Percentiles rank a stretch among this genome's conserved stretches.
phyloP scores from a whole-genome alignment of 805 yeast species.

The Teunomyces barrocoloradensis region DNA sequence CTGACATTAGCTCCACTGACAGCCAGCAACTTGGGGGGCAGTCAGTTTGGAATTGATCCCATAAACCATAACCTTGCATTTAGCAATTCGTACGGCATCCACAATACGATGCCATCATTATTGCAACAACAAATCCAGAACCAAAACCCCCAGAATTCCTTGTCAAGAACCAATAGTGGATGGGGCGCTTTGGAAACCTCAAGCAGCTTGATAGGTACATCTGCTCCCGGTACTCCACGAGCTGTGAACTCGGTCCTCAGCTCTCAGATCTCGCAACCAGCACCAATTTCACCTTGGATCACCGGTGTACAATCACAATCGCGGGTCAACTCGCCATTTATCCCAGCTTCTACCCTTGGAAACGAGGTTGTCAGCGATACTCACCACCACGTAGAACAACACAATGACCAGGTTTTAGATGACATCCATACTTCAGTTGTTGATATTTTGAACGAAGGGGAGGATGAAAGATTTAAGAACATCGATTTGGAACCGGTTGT shows the following conservation, averaged over 20 bases:
- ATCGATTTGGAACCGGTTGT: not conserved
- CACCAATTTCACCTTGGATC: slow-evolving; percentile 44
- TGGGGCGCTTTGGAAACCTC: slow-evolving; percentile 36
- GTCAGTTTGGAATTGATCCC: slow-evolving; percentile 28
- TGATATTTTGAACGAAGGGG: slow-evolving; percentile 35
- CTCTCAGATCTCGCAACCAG: slow-evolving; percentile 28
- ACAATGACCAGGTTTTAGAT: slow-evolving; percentile 30
- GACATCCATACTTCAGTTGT: slow-evolving; percentile 41
- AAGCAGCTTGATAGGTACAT: slow-evolving; percentile 16
- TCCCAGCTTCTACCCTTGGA: slow-evolving; percentile 15
- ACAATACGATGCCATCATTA: slow-evolving; percentile 28
- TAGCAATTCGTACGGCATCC: slow-evolving; percentile 13
- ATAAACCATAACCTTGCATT: slow-evolving; percentile 16
- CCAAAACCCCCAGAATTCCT: slow-evolving; percentile 22
- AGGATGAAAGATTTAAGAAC: slow-evolving; percentile 4
- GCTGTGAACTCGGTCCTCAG: slow-evolving; percentile 20
- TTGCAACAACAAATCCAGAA: slow-evolving; percentile 10
- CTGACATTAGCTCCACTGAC: slow-evolving; percentile 11
- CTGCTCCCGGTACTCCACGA: slow-evolving; percentile 30
- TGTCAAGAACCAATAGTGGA: slow-evolving; percentile 34
- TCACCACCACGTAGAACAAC: slow-evolving; percentile 4
- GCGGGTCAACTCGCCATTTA: slow-evolving; percentile 41
- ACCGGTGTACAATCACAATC: slow-evolving; percentile 31
- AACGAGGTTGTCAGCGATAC: not conserved
- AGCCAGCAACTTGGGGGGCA: slow-evolving; percentile 6